Percentiles rank a stretch among this genome's conserved stretches.
Conservation (phyloP, 2,329 filamentous ascomycete species). For the Gaeumannomyces tritici region DNA sequence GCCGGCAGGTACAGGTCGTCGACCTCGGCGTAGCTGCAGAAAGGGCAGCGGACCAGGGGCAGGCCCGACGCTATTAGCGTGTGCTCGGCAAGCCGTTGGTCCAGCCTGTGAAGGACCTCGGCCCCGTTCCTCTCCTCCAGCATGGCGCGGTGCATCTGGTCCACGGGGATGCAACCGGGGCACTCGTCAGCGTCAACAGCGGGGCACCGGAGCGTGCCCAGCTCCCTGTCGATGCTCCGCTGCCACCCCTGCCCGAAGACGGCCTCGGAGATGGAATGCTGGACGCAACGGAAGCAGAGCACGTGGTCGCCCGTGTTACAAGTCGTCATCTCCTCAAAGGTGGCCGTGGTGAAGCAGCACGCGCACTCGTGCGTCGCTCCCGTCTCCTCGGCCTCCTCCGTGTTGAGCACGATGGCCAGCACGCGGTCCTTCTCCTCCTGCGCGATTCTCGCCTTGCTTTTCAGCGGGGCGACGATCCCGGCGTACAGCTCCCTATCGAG, state of each 20-base stretch:
- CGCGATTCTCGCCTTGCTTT: slow-evolving; percentile 28
- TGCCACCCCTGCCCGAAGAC: slow-evolving; percentile 91
- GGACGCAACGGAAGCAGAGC: slow-evolving; percentile 75
- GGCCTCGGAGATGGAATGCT: slow-evolving; percentile 73
- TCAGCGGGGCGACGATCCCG: slow-evolving; percentile 45
- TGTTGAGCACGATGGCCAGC: slow-evolving; percentile 45
- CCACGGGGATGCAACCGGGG: slow-evolving; percentile 58
- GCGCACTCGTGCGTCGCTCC: slow-evolving; percentile 59
- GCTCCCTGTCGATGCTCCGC: slow-evolving; percentile 63
- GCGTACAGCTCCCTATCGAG: slow-evolving; percentile 53
- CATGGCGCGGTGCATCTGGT: slow-evolving; percentile 65
- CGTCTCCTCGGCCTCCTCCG: slow-evolving; percentile 46
- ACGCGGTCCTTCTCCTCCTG: slow-evolving; percentile 41
- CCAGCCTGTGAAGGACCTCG: slow-evolving; percentile 65
- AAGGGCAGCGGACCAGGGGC: slow-evolving; percentile 75
- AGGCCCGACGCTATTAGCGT: slow-evolving; percentile 63
- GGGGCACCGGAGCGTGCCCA: slow-evolving; percentile 73
- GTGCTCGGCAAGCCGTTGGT: slow-evolving; percentile 71
- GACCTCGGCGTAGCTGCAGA: slow-evolving; percentile 84
- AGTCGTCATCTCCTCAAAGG: slow-evolving; percentile 67
- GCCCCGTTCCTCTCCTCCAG: slow-evolving; percentile 56
- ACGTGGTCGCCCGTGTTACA: slow-evolving; percentile 56
- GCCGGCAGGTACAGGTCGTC: slow-evolving; percentile 63
- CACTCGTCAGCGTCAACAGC: slow-evolving; percentile 66
- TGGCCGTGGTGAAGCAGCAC: slow-evolving; percentile 63